Percentiles rank a stretch among this genome's conserved stretches.
Evolutionary conservation across 257 asterid genomes (phyloP).

Genomic region (Solanum ossicruentum): DNA sequence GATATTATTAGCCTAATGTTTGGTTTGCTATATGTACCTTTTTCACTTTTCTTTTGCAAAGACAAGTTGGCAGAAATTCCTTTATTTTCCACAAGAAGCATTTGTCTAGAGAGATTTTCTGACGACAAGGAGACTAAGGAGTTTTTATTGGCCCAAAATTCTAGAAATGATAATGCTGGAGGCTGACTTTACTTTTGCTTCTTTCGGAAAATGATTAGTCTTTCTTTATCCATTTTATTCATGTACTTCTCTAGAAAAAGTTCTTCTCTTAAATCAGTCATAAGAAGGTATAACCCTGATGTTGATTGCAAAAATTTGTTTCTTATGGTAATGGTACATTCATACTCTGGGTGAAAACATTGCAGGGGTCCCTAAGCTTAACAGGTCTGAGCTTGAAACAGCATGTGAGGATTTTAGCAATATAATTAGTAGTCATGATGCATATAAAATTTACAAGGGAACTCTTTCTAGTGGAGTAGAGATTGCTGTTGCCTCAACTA

Average conservation of each 20-base stretch:
- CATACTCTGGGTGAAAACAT: not conserved
- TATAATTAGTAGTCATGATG: conserved; percentile 32
- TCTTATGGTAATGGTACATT: not conserved
- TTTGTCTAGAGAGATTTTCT: not conserved
- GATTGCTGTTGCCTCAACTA: conserved; percentile 73
- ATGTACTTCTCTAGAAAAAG: not conserved
- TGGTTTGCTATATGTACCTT: not conserved
- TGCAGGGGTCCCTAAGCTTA: conserved; percentile 86
- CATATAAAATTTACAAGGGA: conserved; percentile 68
- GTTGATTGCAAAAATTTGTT: not conserved
- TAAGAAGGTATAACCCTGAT: not conserved
- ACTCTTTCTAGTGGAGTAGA: conserved; percentile 90
- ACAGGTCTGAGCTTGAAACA: conserved; percentile 67
- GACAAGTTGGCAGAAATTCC: not conserved
- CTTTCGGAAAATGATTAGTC: not conserved
- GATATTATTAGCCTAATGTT: not conserved
- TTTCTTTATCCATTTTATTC: not conserved
- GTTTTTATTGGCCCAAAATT: not conserved
- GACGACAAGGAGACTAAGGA: not conserved
- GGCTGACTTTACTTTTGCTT: not conserved
- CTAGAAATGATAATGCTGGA: not conserved
- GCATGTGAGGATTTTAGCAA: conserved; percentile 98
- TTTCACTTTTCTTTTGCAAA: not conserved
- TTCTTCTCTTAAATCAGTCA: not conserved
- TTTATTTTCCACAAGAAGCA: not conserved